Evolutionary conservation across 2,329 filamentous ascomycete genomes (phyloP), one percentile per base, ranked within the genome.

Genomic region (Ploettnerulaceae sp.): DNA sequence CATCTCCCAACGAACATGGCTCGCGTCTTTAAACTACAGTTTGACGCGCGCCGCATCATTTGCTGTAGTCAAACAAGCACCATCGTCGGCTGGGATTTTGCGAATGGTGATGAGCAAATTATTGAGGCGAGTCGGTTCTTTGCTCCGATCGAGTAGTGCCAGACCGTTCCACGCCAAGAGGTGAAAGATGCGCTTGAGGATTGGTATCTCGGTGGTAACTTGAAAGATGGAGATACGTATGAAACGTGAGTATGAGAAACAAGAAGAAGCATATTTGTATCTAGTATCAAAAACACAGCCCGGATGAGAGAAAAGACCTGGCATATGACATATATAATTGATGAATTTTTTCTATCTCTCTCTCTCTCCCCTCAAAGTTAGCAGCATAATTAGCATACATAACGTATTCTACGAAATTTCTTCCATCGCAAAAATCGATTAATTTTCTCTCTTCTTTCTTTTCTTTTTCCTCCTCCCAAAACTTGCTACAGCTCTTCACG

Each of bases 31-130:
- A 98, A 98, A 67, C 73, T 97, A 26, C 93, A 98, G 65, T 98
- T 96, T 57, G 93, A 98, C 63, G 87, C 89, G 1, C 79, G 89
- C 17, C 82, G 90, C 58, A 94, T 98, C 57, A 85, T 98, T 45
- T 96, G 90, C 69, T 96, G 91, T 64, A 93, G 86, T 54, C 90
- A 97, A 65, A 89, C 93, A 47, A 83, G 83, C 29, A 81, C 85
- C 12, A 97, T 98, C 61, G 89, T 97, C 0, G 93, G 90, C 0
- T 98, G 93, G 93, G 93, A 98, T 66, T 98, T 97, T 73, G 93
- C 89, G 49, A 88, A 89, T 57, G 84, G 81, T 4, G 90, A 98
- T 55, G 68, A 77, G 45, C 85, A 94, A 57, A 77, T 96, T 43
- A 79, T 88, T 45, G 82, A 87, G 62, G 86, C 84, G 5, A 80